Base-by-base conservation (phyloP, 345 rosid species). In the Camelina neglecta region DNA sequence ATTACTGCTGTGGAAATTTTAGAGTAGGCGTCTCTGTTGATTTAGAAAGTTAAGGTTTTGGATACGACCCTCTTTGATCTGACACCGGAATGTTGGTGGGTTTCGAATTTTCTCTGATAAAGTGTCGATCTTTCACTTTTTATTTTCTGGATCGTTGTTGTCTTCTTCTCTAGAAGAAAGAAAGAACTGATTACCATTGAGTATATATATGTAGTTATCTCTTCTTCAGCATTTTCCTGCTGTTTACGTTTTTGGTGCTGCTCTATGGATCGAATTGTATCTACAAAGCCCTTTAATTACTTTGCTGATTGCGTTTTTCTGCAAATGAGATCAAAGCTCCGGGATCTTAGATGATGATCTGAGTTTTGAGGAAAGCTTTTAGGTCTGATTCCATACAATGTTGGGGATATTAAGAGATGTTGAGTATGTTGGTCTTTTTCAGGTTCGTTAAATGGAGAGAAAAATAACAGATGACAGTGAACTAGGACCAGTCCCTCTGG, bases 371-470 rank as follows among this genome's bases (percentile, higher is more conserved):
- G 36, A 21, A 23, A 63, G 59, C 16, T 45, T 54, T 67, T 50
- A 67, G 63, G 56, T 68, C 44, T 39, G 49, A 42, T 53, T 75
- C 47, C 15, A 10, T 12, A 66, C 58, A 45, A 74, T 90, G 82
- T 60, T 68, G 68, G 44, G 58, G 80, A 80, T 60, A 56, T 11
- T 18, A 23, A 65, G 73, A 49, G 39, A 50, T 24, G 54, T 64
- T 3, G 23, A 63, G 41, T 75, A 39, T 50, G 31, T 53, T 49
- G 65, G 58, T 56, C 67, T 74, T 73, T 74, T 59, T 75, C 76
- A 81, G 75, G 26, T 41, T 74, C 67, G 82, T 84, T 65, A 49
- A 77, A 92, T 89, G 99, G 98, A 92, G 67, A 86, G 81, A 79
- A 75, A 83, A 79, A 84, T 38, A 75, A 68, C 62, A 66, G 92